Conservation (phyloP, 2,329 filamentous ascomycete genomes). For the Dactylellina haptotyla region DNA sequence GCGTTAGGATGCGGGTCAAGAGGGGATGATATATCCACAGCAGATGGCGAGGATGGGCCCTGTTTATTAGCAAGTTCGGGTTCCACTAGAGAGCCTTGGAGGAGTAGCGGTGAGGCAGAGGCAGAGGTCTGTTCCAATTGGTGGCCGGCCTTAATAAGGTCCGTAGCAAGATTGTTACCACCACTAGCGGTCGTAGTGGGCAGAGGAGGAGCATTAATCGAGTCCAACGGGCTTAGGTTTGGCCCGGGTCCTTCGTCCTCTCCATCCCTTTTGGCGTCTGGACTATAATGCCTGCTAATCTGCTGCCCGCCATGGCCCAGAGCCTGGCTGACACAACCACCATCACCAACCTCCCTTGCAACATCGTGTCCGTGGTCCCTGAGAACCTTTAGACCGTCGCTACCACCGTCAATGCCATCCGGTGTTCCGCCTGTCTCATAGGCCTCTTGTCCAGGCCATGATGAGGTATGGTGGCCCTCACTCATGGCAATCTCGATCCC, state of each 20-base stretch:
- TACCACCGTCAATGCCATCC: constrained; percentile 41
- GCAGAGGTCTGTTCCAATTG: constrained; percentile 50
- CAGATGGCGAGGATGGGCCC: constrained; percentile 40
- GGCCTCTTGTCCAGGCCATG: constrained; percentile 50
- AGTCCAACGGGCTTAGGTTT: constrained; percentile 52
- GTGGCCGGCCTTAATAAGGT: constrained; percentile 48
- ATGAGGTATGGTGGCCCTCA: constrained; percentile 38
- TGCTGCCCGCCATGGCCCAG: constrained; percentile 2
- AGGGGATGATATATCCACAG: constrained; percentile 30
- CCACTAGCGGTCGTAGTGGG: no score
- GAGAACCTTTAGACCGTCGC: constrained; percentile 39
- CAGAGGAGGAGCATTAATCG: no score
- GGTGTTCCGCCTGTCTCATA: constrained; percentile 52
- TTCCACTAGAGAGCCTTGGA: constrained; percentile 44
- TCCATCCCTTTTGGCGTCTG: constrained; percentile 40
- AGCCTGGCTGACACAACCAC: constrained; percentile 7
- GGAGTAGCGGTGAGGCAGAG: constrained; percentile 36
- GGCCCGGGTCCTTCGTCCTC: constrained; percentile 24
- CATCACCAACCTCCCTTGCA: constrained; percentile 42
- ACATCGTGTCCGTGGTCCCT: constrained; percentile 39
- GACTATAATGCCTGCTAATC: constrained; percentile 37
- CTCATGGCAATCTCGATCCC: constrained; percentile 50
- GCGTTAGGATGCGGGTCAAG: constrained; percentile 12
- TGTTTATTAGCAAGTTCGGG: constrained; percentile 51
- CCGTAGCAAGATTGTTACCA: no score